Percentiles rank a stretch among this genome's conserved stretches.
phyloP scores from a whole-genome alignment of 345 rosid genomes.

The Brassica incana region DNA sequence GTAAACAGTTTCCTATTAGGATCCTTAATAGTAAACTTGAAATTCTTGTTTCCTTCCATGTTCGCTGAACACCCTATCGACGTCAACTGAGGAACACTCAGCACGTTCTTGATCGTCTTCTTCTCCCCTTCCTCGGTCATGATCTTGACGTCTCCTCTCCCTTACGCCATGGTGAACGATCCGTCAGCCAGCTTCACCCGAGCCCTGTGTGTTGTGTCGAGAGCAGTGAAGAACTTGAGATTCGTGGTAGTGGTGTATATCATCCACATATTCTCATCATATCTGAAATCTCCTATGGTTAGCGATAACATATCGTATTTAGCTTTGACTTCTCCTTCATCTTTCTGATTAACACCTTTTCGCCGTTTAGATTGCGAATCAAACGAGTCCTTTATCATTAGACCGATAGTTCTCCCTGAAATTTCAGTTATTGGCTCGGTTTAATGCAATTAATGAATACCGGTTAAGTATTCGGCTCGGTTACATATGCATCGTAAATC shows the following conservation, averaged over 20 bases:
- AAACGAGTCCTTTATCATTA: neutral
- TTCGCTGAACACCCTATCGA: neutral
- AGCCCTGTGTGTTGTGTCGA: constrained; percentile 12
- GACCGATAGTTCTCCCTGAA: neutral
- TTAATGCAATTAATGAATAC: no score
- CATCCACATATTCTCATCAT: constrained; percentile 24
- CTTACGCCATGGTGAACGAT: neutral
- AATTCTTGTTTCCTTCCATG: neutral
- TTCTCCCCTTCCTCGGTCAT: constrained; percentile 17
- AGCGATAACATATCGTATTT: neutral
- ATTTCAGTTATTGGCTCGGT: no score
- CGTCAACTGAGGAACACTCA: constrained; percentile 17
- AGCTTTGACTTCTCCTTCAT: constrained; percentile 10
- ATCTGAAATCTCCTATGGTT: neutral
- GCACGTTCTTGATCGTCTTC: constrained; percentile 15
- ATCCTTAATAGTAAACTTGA: constrained; percentile 7
- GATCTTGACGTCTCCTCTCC: constrained; percentile 21
- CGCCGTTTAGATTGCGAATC: neutral
- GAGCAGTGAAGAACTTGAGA: constrained; percentile 12
- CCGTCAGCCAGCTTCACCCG: neutral
- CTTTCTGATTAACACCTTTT: neutral
- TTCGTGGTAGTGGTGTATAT: neutral
- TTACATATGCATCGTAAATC: no score
- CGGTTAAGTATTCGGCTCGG: no score
- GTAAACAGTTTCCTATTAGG: neutral